Conservation (phyloP, 805 yeast species). For the Ogataea paradorogensis region DNA sequence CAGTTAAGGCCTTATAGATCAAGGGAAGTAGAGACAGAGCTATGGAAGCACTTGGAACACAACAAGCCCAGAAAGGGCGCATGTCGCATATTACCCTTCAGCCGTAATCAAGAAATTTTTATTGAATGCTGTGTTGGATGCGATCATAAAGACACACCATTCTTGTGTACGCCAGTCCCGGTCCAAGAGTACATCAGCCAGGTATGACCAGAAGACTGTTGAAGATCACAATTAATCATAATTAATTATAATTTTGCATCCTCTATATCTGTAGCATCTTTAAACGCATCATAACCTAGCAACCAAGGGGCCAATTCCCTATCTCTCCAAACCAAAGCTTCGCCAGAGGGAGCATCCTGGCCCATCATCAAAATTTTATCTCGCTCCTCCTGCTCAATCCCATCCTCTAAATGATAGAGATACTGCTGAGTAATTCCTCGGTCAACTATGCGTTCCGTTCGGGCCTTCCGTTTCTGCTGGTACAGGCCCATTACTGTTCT, state of each 20-base stretch:
- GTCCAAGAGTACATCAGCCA: conserved; percentile 11
- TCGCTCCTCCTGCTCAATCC: conserved; percentile 26
- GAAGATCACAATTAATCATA: too few species aligned
- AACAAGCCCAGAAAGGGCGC: too few species aligned
- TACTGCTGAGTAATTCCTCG: conserved; percentile 22
- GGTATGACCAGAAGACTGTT: too few species aligned
- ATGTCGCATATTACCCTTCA: too few species aligned
- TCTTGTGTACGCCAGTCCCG: too few species aligned
- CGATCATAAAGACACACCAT: too few species aligned
- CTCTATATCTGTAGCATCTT: conserved; percentile 19
- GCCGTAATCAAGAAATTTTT: too few species aligned
- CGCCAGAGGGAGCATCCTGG: conserved; percentile 23
- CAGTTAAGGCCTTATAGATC: too few species aligned
- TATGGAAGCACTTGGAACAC: too few species aligned
- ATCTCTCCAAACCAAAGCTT: conserved; percentile 28
- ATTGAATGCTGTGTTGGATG: too few species aligned
- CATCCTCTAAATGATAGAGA: conserved; percentile 32
- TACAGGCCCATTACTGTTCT: conserved; percentile 20
- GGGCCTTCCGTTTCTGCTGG: conserved; percentile 24
- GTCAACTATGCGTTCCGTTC: conserved; percentile 29
- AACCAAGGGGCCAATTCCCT: conserved; percentile 29
- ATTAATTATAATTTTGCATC: neutral
- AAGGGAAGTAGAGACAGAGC: too few species aligned
- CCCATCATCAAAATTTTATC: conserved; percentile 19
- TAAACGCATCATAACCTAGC: conserved; percentile 29